Percentiles rank a stretch among this genome's conserved stretches.
Conservation (phyloP, 2,329 filamentous ascomycete species). For the Talaromyces sp. region DNA sequence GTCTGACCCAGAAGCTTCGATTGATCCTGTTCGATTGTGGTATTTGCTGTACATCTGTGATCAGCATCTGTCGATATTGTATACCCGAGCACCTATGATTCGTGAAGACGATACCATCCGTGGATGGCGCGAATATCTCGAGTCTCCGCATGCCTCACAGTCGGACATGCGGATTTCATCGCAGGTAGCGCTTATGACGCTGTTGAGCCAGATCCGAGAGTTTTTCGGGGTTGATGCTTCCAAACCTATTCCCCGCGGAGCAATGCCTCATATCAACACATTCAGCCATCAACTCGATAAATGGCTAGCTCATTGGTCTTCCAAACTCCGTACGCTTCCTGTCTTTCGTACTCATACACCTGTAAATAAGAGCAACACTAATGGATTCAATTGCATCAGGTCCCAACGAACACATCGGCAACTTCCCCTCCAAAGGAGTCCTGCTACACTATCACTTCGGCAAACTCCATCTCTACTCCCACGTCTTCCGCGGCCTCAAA, state of each 20-base stretch:
- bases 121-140: slow-evolving; percentile 14
- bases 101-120: slow-evolving; percentile 27
- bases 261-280: slow-evolving; percentile 14
- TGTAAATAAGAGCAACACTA: too few relatives aligned
- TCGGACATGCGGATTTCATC: slow-evolving; percentile 13
- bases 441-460: slow-evolving; percentile 47
- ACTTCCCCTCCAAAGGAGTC: slow-evolving; percentile 46
- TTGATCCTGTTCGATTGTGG: slow-evolving; percentile 31
- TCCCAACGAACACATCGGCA: slow-evolving; percentile 27
- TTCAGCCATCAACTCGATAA: slow-evolving; percentile 15
- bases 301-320: slow-evolving; percentile 14
- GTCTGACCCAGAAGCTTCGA: slow-evolving; percentile 18
- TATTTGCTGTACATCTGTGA: slow-evolving; percentile 35
- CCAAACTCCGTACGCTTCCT: slow-evolving; percentile 11
- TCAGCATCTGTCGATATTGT: slow-evolving; percentile 34
- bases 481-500: slow-evolving; percentile 41
- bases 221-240: slow-evolving; percentile 15
- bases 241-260: slow-evolving; percentile 12
- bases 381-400: neutral
- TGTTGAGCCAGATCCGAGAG: slow-evolving; percentile 14
- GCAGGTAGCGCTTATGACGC: slow-evolving; percentile 14
- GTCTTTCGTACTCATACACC: too few relatives aligned
- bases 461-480: slow-evolving; percentile 45
- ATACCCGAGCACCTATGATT: slow-evolving; percentile 33
- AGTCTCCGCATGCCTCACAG: slow-evolving; percentile 14